Conservation (phyloP, 2,329 filamentous ascomycete genomes). For the Talaromyces sp. region DNA sequence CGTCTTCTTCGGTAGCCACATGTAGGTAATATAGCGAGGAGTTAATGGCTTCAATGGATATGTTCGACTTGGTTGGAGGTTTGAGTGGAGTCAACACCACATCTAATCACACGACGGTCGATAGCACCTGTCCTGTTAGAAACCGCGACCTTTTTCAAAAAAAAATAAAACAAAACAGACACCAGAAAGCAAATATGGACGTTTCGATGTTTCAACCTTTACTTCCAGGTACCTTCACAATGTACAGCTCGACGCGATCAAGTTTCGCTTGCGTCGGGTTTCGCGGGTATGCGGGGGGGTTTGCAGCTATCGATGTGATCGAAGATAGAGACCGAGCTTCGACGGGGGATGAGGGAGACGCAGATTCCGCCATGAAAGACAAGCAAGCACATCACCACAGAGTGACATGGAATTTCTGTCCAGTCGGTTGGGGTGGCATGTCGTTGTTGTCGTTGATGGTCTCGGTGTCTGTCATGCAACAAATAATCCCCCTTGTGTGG, state of each 20-base stretch:
- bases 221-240: constrained; percentile 87
- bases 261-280: constrained; percentile 66
- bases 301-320: constrained; percentile 74
- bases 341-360: constrained; percentile 41
- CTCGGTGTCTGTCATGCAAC: not conserved
- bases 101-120: constrained; percentile 54
- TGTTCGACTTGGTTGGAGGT: constrained; percentile 74
- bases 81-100: constrained; percentile 89
- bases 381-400: not conserved
- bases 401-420: not conserved
- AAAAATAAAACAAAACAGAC: not conserved
- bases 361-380: constrained; percentile 17
- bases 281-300: constrained; percentile 80
- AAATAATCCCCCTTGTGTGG: constrained; percentile 1
- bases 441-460: not conserved
- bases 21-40: constrained; percentile 91
- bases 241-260: constrained; percentile 78
- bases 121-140: constrained; percentile 18
- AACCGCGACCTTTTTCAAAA: not conserved
- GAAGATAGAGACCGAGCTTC: constrained; percentile 80
- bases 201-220: constrained; percentile 55
- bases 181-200: constrained; percentile 17
- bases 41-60: constrained; percentile 80
- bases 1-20: constrained; percentile 62
- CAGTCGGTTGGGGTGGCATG: not conserved